Evolutionary conservation across 768 basidiomycete species (phyloP).

Genomic region (Daedaleopsis nitida): DNA sequence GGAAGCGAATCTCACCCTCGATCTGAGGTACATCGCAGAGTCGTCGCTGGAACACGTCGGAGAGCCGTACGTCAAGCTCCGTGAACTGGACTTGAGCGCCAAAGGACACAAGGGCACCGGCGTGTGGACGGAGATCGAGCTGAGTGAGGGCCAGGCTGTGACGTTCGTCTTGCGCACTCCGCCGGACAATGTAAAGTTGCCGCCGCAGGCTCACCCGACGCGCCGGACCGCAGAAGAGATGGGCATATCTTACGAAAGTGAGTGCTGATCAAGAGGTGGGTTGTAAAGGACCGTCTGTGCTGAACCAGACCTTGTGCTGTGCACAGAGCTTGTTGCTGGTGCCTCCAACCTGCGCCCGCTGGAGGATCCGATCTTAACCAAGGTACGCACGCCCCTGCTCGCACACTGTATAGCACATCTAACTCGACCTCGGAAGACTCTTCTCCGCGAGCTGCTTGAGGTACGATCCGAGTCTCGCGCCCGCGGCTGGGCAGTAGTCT

Average conservation of each 20-base stretch:
- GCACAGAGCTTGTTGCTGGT: constrained; percentile 44
- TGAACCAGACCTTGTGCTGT: no score
- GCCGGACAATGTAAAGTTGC: constrained; percentile 25
- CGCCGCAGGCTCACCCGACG: constrained; percentile 37
- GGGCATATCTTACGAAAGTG: constrained; percentile 49
- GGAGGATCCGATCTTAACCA: constrained; percentile 76
- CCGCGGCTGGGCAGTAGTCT: neutral
- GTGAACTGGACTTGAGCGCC: constrained; percentile 70
- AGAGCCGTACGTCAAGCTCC: constrained; percentile 57
- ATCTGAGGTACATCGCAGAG: constrained; percentile 76
- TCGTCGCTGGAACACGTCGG: constrained; percentile 51
- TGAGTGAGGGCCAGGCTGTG: constrained; percentile 87
- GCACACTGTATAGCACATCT: neutral
- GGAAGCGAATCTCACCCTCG: constrained; percentile 54
- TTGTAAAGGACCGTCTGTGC: neutral
- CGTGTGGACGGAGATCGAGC: constrained; percentile 55
- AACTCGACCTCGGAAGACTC: constrained; percentile 37
- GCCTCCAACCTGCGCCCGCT: constrained; percentile 48
- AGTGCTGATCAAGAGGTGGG: constrained; percentile 2
- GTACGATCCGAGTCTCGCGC: constrained; percentile 36
- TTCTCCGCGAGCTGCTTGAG: constrained; percentile 57
- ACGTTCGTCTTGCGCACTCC: constrained; percentile 83
- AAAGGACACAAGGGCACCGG: constrained; percentile 78
- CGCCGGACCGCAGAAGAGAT: constrained; percentile 43
- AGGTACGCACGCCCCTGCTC: constrained; percentile 37